Percentiles rank a stretch among this genome's conserved stretches.
Conservation (phyloP, 331 rosid species). For the Erythrophleum ivorense region DNA sequence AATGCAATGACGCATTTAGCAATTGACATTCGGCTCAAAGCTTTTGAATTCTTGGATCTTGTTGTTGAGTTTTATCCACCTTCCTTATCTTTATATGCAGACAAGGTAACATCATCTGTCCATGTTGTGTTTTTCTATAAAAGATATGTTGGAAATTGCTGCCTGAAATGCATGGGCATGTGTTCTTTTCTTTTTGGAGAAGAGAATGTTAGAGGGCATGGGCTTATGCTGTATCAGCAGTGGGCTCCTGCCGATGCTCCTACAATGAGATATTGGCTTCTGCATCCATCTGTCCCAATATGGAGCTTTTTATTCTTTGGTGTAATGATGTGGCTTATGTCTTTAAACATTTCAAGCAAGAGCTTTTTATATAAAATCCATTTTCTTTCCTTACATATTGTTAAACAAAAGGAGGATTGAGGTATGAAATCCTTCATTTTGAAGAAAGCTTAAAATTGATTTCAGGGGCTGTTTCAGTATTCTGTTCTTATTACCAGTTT, state of each 20-base stretch:
- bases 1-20: slow-evolving; percentile 86
- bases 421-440: slow-evolving; percentile 3
- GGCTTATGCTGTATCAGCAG: neutral
- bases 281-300: neutral
- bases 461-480: neutral
- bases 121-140: slow-evolving; percentile 34
- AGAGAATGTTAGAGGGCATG: slow-evolving; percentile 3
- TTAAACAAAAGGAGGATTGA: slow-evolving; percentile 7
- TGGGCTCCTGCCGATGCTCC: slow-evolving; percentile 7
- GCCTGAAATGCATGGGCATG: neutral
- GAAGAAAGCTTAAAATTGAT: slow-evolving; percentile 12
- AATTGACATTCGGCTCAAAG: slow-evolving; percentile 77
- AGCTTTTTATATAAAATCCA: neutral
- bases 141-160: slow-evolving; percentile 21
- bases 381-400: neutral
- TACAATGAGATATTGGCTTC: slow-evolving; percentile 20
- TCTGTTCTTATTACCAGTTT: slow-evolving; percentile 4
- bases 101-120: slow-evolving; percentile 63
- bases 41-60: slow-evolving; percentile 80
- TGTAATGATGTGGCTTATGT: neutral
- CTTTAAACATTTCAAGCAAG: neutral
- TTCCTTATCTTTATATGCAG: slow-evolving; percentile 69
- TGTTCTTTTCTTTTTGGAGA: slow-evolving; percentile 10
- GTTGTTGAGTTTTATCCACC: slow-evolving; percentile 71
- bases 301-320: slow-evolving; percentile 13